Percentiles rank a stretch among this genome's conserved stretches.
Conservation (phyloP, 352 stramenopile species). For the Phytopythium helicoides region DNA sequence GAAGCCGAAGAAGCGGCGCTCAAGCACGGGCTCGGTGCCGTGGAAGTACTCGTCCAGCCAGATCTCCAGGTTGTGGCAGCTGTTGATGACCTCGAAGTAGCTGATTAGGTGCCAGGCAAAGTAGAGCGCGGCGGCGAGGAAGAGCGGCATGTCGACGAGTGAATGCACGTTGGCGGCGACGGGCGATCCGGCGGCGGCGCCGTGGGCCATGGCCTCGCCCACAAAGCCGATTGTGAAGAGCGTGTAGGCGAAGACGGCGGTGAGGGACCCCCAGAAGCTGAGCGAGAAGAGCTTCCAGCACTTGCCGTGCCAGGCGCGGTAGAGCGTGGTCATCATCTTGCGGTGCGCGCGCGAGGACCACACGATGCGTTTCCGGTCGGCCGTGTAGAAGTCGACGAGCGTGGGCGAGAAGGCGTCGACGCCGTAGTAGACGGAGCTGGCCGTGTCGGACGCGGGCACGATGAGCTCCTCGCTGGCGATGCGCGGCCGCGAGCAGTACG, state of each 20-base stretch:
- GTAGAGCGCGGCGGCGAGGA: conserved; percentile 56
- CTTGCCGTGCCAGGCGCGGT: conserved; percentile 67
- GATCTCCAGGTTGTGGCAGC: conserved; percentile 85
- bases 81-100: conserved; percentile 88
- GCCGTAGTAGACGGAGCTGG: conserved; percentile 86
- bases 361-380: conserved; percentile 83
- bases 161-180: conserved; percentile 22
- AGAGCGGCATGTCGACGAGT: conserved; percentile 60
- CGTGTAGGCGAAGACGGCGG: conserved; percentile 51
- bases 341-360: conserved; percentile 84
- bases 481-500: conserved; percentile 33
- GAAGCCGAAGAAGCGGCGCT: conserved; percentile 68
- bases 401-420: conserved; percentile 85
- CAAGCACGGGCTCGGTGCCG: conserved; percentile 60
- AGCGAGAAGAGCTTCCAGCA: conserved; percentile 71
- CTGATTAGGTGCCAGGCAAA: conserved; percentile 55
- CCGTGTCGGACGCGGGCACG: conserved; percentile 63
- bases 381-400: conserved; percentile 84
- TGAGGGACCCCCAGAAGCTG: conserved; percentile 67
- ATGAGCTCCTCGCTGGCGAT: conserved; percentile 80
- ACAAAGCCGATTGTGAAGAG: conserved; percentile 60
- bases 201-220: conserved; percentile 53
- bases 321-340: conserved; percentile 89
- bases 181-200: conserved; percentile 14
- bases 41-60: conserved; percentile 87